Percentiles rank a stretch among this genome's conserved stretches.
These are phyloP conservation scores for Trichoderma orchidacearum DNA, from an alignment of 495 filamentous ascomycete species.

Conservation along the genomic window DNA sequence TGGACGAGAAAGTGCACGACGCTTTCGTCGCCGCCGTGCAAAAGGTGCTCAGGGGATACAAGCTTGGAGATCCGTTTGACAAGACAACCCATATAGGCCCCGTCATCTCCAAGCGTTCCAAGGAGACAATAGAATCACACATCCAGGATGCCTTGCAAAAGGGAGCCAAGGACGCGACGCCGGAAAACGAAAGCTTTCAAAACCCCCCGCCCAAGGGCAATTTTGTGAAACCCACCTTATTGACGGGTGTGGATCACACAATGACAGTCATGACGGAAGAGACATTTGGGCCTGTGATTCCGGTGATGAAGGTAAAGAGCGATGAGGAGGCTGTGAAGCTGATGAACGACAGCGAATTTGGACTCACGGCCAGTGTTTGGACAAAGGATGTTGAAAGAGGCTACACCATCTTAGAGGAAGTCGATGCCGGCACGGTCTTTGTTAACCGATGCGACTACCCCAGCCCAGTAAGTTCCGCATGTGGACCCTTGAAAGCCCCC, in stretches of 20 bases:
- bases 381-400: conserved; percentile 74
- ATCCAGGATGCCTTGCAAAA: conserved; percentile 74
- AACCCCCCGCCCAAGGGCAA: conserved; percentile 60
- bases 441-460: conserved; percentile 93
- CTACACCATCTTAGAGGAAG: conserved; percentile 61
- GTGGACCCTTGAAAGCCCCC: not conserved
- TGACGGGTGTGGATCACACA: conserved; percentile 66
- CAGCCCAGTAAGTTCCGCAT: conserved; percentile 57
- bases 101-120: conserved; percentile 67
- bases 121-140: conserved; percentile 63
- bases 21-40: conserved; percentile 64
- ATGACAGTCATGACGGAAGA: conserved; percentile 93
- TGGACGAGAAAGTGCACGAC: conserved; percentile 72
- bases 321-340: conserved; percentile 71
- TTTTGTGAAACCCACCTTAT: conserved; percentile 72
- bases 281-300: conserved; percentile 90
- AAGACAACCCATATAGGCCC: conserved; percentile 73
- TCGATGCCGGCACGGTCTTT: conserved; percentile 94
- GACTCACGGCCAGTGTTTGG: conserved; percentile 95
- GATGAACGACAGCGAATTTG: conserved; percentile 95
- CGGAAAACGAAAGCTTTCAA: conserved; percentile 61
- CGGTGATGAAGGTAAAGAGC: conserved; percentile 77
- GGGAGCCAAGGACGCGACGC: conserved; percentile 74
- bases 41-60: conserved; percentile 75
- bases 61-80: conserved; percentile 73